Conservation (phyloP, 768 basidiomycete species). For the Boletus sp. region DNA sequence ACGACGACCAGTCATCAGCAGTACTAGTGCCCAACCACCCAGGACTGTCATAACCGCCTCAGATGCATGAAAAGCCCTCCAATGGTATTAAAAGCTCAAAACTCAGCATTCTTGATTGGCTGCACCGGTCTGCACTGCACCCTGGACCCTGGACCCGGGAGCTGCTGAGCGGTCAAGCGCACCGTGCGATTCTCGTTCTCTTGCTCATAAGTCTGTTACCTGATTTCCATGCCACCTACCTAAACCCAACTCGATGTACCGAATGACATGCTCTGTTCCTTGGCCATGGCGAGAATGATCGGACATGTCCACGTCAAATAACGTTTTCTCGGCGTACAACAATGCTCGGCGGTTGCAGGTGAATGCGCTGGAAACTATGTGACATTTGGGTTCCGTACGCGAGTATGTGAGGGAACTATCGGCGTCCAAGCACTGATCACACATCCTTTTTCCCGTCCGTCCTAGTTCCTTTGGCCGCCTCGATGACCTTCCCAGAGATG, state of each 20-base stretch:
- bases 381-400: background rate
- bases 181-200: background rate
- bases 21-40: too few species aligned
- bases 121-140: background rate
- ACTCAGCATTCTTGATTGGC: background rate
- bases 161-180: too few species aligned
- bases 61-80: too few species aligned
- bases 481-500: conserved; percentile 4
- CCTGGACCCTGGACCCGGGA: background rate
- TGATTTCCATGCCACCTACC: background rate
- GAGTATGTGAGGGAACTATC: background rate
- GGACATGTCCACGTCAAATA: background rate
- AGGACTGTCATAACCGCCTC: too few species aligned
- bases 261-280: background rate
- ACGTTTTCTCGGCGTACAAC: background rate
- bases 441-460: conserved; percentile 16
- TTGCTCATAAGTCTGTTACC: too few species aligned
- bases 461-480: conserved; percentile 16
- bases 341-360: background rate
- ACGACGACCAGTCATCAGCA: too few species aligned
- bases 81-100: background rate
- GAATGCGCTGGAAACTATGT: background rate
- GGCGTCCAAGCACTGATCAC: background rate
- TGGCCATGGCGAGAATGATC: background rate
- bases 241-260: background rate